These are phyloP conservation scores for Cercophora sp. DNA, from an alignment of 495 filamentous ascomycete genomes.

Conservation along the genomic window DNA sequence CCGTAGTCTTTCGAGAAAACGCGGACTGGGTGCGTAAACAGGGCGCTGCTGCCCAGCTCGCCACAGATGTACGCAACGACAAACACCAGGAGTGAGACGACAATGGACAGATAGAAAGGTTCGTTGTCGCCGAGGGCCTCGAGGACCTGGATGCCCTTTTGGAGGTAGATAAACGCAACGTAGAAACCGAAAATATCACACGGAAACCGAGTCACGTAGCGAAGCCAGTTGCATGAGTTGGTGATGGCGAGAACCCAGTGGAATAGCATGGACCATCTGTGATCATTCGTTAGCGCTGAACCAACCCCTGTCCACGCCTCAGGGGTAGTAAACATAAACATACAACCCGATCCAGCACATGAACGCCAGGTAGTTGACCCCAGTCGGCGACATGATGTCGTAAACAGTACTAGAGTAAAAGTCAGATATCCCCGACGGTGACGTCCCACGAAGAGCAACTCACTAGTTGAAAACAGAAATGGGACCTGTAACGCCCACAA, in stretches of 20 bases:
- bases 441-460: conserved; percentile 11
- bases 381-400: conserved; percentile 69
- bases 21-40: conserved; percentile 68
- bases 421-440: background rate
- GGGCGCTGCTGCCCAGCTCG: conserved; percentile 60
- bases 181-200: conserved; percentile 90
- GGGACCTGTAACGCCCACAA: conserved; percentile 87
- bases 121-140: conserved; percentile 51
- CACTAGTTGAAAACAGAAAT: conserved; percentile 85
- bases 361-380: conserved; percentile 70
- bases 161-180: conserved; percentile 80
- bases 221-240: conserved; percentile 74
- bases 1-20: conserved; percentile 83
- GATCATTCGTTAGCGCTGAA: too few species aligned
- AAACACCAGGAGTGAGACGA: conserved; percentile 68
- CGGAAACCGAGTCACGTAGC: conserved; percentile 78
- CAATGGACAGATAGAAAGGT: conserved; percentile 70
- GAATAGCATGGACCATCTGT: conserved; percentile 79
- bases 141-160: conserved; percentile 79
- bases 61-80: conserved; percentile 67
- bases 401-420: conserved; percentile 59
- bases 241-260: conserved; percentile 76
- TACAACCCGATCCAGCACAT: conserved; percentile 84
- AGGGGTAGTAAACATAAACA: conserved; percentile 34
- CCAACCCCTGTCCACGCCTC: too few species aligned